phyloP scores from a whole-genome alignment of 2,329 filamentous ascomycete genomes.

The Parasarocladium wereldwijsianum region DNA sequence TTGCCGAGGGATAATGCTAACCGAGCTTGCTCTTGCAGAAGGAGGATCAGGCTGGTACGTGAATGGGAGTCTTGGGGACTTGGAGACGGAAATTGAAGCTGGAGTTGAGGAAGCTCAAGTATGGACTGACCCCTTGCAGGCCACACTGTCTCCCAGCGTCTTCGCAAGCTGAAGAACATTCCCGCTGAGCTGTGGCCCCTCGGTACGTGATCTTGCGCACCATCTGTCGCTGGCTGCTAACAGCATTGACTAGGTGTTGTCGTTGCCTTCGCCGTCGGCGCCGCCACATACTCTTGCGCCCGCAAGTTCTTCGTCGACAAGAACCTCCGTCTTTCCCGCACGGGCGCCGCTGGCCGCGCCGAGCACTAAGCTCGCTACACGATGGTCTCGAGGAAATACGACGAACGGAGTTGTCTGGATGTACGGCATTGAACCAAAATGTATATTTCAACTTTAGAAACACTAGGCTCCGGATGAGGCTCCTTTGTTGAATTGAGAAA shows the following conservation, averaged over 20 bases:
- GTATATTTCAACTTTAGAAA: conserved; percentile 8
- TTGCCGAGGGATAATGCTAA: conserved; percentile 4
- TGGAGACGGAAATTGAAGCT: conserved; percentile 4
- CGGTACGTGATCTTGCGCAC: conserved; percentile 36
- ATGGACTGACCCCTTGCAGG: conserved; percentile 34
- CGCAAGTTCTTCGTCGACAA: conserved; percentile 82
- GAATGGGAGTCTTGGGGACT: conserved; percentile 8
- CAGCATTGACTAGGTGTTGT: conserved; percentile 50
- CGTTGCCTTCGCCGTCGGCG: conserved; percentile 68
- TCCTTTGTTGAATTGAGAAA: no score
- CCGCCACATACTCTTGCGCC: conserved; percentile 66
- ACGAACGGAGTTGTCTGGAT: no score
- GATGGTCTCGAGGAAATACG: no score
- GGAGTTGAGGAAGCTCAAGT: background rate
- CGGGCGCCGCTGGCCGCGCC: conserved; percentile 32
- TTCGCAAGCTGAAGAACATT: conserved; percentile 78
- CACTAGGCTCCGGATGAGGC: background rate
- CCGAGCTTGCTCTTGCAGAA: conserved; percentile 27
- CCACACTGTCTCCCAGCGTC: conserved; percentile 91
- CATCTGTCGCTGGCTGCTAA: background rate
- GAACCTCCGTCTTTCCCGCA: conserved; percentile 74
- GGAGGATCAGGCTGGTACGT: conserved; percentile 55
- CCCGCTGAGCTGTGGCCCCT: conserved; percentile 90
- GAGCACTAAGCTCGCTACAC: conserved; percentile 17
- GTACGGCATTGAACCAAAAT: no score